Base-by-base conservation (phyloP, 129 eudicot species). In the Arctium lappa region DNA sequence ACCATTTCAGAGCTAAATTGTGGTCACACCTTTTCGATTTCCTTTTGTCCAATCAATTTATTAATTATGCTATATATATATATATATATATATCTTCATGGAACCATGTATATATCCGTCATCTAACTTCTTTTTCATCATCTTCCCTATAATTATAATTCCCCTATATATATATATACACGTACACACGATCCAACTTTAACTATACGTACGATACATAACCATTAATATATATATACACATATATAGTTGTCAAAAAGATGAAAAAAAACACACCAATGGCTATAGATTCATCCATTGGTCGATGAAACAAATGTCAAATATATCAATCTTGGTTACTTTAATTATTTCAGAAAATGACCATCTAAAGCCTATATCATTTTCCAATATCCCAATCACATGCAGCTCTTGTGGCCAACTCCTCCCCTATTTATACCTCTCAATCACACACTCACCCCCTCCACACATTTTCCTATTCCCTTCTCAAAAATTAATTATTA, bases 341-440 rank as follows among this genome's bases (percentile, higher is more conserved):
- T 82, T 22, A 22, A 22, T 22, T 46, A 65, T 71, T 83, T 69
- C 40, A 56, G 72, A 83, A 83, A 56, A 60, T 56, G 83, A 83
- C 71, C 74, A 77, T 84, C 74, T 75, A 18, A 78, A 86, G 75
- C 39, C 87, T 75, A 86, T 86, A 86, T 86, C 89, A 69, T 77
- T 87, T 87, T 87, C 89, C 81, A 85, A 82, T 78, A 60, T 84
- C 92, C 89, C 89, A 82, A 82, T 89, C 91, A 86, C 92, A 89
- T 87, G 89, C 85, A 74, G 8, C 81, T 81, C 77, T 84, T 75
- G 86, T 84, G 90, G 82, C 84, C 89, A 85, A 77, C 66, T 31
- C 72, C 70, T 46, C 81, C 77, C 88, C 88, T 92, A 90, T 94
- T 84, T 90, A 94, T 87, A 88, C 91, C 88, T 76, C 90, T 82